Evolutionary conservation across 306 rosid genomes (phyloP).

Genomic region (Quercus parvula): DNA sequence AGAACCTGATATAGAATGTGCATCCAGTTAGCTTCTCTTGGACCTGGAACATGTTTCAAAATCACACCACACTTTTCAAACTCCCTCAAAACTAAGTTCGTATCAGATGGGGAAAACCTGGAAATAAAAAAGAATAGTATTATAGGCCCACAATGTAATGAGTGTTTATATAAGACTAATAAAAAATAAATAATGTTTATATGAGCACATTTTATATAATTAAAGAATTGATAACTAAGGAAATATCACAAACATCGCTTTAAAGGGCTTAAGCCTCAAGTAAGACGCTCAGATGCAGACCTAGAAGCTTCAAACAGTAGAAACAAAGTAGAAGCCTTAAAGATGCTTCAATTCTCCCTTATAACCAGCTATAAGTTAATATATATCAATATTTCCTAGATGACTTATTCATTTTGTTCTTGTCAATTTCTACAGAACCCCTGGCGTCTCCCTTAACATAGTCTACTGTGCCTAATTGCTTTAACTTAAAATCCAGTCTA

Average conservation of each 20-base stretch:
- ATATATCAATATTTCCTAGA: too few relatives aligned
- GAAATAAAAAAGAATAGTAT: conserved; percentile 17
- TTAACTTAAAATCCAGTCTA: too few relatives aligned
- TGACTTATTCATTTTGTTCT: too few relatives aligned
- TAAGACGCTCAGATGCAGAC: conserved; percentile 2
- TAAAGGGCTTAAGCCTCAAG: background rate
- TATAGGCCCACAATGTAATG: background rate
- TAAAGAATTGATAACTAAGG: background rate
- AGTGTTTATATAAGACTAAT: background rate
- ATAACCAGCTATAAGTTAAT: background rate
- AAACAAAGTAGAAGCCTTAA: background rate
- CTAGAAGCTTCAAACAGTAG: conserved; percentile 8
- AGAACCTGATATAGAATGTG: conserved; percentile 86
- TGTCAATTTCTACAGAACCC: too few relatives aligned
- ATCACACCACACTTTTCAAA: conserved; percentile 95
- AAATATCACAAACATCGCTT: conserved; percentile 5
- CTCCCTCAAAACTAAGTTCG: conserved; percentile 85
- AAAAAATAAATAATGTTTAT: background rate
- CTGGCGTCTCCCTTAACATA: too few relatives aligned
- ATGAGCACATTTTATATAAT: background rate
- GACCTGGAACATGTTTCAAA: conserved; percentile 92
- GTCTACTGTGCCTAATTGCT: too few relatives aligned
- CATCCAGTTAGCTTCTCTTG: conserved; percentile 94
- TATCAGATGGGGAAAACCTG: conserved; percentile 88
- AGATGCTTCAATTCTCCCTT: background rate